Percentiles rank a stretch among this genome's conserved stretches.
These are phyloP conservation scores for Xylariaceae sp. DNA, from an alignment of 2,329 filamentous ascomycete genomes.

Conservation along the genomic window DNA sequence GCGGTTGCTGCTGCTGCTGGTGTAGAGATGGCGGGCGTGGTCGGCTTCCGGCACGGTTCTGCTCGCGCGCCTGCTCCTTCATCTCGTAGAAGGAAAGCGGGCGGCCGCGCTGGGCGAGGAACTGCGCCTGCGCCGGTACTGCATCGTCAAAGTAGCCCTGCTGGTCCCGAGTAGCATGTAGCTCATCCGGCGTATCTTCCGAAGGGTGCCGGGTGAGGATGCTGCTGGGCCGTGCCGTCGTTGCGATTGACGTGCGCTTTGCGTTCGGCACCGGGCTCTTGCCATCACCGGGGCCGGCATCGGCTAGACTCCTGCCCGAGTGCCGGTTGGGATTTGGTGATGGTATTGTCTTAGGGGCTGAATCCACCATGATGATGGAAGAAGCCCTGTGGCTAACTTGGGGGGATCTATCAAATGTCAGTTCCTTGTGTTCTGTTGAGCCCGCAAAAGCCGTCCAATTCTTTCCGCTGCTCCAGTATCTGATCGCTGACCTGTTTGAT, in stretches of 20 bases:
- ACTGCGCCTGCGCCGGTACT: constrained; percentile 3
- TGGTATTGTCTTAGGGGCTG: too few relatives aligned
- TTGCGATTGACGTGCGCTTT: background rate
- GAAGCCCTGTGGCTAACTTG: too few relatives aligned
- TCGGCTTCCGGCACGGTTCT: constrained; percentile 1
- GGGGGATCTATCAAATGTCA: too few relatives aligned
- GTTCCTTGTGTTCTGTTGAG: too few relatives aligned
- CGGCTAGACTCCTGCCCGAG: too few relatives aligned
- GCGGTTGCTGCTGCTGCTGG: background rate
- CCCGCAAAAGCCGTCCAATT: too few relatives aligned
- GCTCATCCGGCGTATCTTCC: background rate
- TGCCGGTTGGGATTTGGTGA: too few relatives aligned
- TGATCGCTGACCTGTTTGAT: too few relatives aligned
- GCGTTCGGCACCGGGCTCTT: background rate
- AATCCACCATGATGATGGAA: too few relatives aligned
- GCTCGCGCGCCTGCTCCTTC: constrained; percentile 8
- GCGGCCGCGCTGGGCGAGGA: constrained; percentile 4
- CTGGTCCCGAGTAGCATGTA: background rate
- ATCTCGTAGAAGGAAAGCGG: constrained; percentile 13
- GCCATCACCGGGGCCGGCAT: too few relatives aligned
- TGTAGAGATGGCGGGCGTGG: background rate
- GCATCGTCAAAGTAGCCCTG: background rate
- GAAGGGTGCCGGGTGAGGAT: background rate
- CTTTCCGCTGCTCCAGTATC: too few relatives aligned
- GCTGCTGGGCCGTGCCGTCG: background rate